Percentiles rank a stretch among this genome's conserved stretches.
Evolutionary conservation across 768 basidiomycete species (phyloP).

Genomic region (Megacollybia marginata): DNA sequence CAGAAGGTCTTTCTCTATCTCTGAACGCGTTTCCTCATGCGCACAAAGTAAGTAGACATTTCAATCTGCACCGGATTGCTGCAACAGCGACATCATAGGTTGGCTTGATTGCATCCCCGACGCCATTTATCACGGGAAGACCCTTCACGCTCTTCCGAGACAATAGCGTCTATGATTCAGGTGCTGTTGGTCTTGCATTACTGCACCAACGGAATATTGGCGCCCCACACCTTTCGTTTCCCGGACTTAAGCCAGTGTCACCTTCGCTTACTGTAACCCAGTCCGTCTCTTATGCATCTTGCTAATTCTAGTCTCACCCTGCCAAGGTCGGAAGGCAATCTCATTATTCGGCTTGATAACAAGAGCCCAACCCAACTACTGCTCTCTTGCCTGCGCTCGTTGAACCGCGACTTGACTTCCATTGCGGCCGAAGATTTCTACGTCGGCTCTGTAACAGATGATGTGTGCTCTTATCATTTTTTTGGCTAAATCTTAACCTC

Average conservation of each 20-base stretch:
- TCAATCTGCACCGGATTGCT: too few relatives aligned
- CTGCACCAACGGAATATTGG: neutral
- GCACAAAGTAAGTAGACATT: conserved; percentile 20
- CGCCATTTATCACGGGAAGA: conserved; percentile 73
- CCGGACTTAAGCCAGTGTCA: too few relatives aligned
- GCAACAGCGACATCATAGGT: conserved; percentile 29
- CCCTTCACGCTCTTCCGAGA: conserved; percentile 65
- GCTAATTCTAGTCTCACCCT: too few relatives aligned
- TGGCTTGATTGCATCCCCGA: conserved; percentile 64
- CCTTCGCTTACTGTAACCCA: too few relatives aligned
- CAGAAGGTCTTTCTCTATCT: conserved; percentile 46
- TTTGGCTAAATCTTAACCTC: neutral
- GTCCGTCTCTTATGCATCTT: too few relatives aligned
- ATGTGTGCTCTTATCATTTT: neutral
- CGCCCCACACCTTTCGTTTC: too few relatives aligned
- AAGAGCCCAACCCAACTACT: conserved; percentile 57
- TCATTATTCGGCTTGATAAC: conserved; percentile 51
- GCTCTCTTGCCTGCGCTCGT: conserved; percentile 38
- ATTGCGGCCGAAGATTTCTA: conserved; percentile 17
- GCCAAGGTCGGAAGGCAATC: conserved; percentile 62
- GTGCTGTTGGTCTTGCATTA: conserved; percentile 65
- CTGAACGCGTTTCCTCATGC: conserved; percentile 36
- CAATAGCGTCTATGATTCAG: conserved; percentile 44
- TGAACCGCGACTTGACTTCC: conserved; percentile 36
- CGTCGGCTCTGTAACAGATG: conserved; percentile 12